Conservation (phyloP, 1,284 basidiomycete genomes). For the Ustilago esculenta region DNA sequence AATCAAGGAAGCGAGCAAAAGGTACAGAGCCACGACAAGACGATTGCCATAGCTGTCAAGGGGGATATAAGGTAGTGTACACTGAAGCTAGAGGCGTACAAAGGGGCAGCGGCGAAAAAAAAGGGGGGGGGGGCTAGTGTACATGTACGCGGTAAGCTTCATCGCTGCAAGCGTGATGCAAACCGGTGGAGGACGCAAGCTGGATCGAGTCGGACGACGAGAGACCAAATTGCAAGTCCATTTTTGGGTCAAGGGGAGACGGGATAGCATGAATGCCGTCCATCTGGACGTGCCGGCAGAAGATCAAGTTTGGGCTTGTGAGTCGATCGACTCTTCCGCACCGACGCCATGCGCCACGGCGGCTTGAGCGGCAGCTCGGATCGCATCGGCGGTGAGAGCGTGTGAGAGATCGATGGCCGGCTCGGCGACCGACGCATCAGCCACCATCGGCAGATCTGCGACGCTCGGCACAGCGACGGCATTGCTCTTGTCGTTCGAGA, state of each 20-base stretch:
- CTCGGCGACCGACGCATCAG: not conserved
- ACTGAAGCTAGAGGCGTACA: too few relatives aligned
- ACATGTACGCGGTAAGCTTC: too few relatives aligned
- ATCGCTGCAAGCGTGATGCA: too few relatives aligned
- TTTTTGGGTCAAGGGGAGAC: not conserved
- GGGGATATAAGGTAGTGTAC: too few relatives aligned
- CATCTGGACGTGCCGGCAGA: too few relatives aligned
- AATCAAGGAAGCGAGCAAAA: too few relatives aligned
- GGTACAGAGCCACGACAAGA: too few relatives aligned
- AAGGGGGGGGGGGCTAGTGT: not conserved
- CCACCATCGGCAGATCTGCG: not conserved
- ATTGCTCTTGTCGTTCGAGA: too few relatives aligned
- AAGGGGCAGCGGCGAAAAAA: not conserved
- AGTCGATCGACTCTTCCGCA: not conserved
- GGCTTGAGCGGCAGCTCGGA: constrained; percentile 40
- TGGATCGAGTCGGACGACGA: too few relatives aligned
- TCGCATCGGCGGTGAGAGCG: constrained; percentile 32
- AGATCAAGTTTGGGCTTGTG: not conserved
- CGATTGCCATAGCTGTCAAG: too few relatives aligned
- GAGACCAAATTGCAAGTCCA: too few relatives aligned
- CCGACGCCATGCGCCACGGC: constrained; percentile 30
- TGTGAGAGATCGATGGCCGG: constrained; percentile 7
- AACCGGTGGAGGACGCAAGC: not conserved
- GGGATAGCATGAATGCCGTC: too few relatives aligned
- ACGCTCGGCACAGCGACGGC: not conserved